Conservation (phyloP, 192 early-diverging fungal species). For the Paraglomus brasilianum region DNA sequence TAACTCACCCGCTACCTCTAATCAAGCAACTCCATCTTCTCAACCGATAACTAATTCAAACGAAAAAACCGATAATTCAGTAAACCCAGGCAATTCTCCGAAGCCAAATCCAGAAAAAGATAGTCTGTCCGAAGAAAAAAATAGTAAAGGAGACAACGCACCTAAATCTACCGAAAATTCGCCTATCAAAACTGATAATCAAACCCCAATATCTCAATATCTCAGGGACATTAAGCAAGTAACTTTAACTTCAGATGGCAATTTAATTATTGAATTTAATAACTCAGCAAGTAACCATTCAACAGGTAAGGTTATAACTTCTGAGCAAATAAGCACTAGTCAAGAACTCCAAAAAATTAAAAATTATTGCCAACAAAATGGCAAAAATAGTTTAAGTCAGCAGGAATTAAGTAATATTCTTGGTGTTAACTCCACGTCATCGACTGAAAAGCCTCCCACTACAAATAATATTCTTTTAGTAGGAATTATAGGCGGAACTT, state of each 20-base stretch:
- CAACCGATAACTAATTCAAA: neutral
- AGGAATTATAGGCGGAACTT: neutral
- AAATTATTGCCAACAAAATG: conserved; percentile 5
- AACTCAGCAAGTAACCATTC: conserved; percentile 1
- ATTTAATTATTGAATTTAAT: conserved; percentile 17
- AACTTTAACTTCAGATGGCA: neutral
- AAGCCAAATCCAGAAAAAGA: conserved; percentile 2
- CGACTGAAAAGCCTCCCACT: neutral
- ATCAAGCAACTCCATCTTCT: conserved; percentile 7
- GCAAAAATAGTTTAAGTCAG: neutral
- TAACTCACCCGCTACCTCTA: conserved; percentile 11
- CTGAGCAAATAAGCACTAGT: neutral
- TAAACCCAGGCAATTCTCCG: too few relatives aligned
- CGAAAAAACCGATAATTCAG: conserved; percentile 9
- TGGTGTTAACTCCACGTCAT: neutral
- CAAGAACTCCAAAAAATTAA: conserved; percentile 9
- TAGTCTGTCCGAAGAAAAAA: neutral
- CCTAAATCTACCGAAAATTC: neutral
- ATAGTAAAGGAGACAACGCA: neutral
- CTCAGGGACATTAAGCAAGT: neutral
- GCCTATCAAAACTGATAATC: neutral
- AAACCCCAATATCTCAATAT: too few relatives aligned
- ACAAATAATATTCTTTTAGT: neutral
- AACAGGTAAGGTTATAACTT: too few relatives aligned
- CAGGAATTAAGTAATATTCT: conserved; percentile 3